Conservation (phyloP, 306 rosid species). For the Medicago truncatula region DNA sequence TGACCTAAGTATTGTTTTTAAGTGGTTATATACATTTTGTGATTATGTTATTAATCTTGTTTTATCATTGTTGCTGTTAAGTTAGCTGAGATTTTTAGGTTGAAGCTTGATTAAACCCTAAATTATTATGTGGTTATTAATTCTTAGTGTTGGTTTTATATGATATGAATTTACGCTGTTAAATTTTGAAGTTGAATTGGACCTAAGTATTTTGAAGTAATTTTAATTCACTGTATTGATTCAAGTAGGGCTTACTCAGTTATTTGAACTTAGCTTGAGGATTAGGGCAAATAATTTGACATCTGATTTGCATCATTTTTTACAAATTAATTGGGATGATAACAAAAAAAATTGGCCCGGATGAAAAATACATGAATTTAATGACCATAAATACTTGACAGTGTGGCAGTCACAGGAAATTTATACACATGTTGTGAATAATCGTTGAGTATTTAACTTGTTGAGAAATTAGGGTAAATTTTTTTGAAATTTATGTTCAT, state of each 20-base stretch:
- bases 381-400: constrained; percentile 13
- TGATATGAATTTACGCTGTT: background rate
- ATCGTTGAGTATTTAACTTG: constrained; percentile 4
- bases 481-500: background rate
- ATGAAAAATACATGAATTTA: constrained; percentile 6
- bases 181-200: constrained; percentile 21
- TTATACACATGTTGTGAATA: background rate
- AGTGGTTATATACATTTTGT: background rate
- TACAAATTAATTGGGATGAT: background rate
- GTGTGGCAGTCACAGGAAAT: background rate
- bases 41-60: constrained; percentile 1
- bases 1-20: background rate
- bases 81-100: constrained; percentile 26
- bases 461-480: background rate
- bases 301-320: background rate
- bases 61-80: background rate
- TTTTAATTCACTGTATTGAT: constrained; percentile 8
- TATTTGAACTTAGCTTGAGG: background rate
- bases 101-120: background rate
- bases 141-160: constrained; percentile 31
- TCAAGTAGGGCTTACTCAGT: background rate
- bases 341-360: background rate
- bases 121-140: background rate
- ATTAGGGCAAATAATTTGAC: constrained; percentile 25
- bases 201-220: background rate